Evolutionary conservation across 805 yeast genomes (phyloP).

Genomic region (Candida caryicola): DNA sequence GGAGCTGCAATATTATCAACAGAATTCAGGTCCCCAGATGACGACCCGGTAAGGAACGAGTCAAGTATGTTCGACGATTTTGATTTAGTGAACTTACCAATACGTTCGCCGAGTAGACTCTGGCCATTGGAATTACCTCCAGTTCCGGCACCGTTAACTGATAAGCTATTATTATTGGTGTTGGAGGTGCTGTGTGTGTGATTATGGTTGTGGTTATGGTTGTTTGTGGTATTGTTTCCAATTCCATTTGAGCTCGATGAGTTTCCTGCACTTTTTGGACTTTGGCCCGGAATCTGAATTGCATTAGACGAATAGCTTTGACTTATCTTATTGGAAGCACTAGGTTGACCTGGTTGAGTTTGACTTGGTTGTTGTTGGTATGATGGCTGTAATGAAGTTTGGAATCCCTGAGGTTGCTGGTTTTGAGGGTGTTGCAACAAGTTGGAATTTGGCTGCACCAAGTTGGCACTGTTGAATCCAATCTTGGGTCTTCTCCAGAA

Average conservation of each 20-base stretch:
- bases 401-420: constrained; percentile 7
- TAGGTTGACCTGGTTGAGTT: neutral
- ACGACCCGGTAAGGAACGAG: constrained; percentile 22
- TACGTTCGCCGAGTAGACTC: constrained; percentile 9
- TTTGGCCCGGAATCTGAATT: constrained; percentile 9
- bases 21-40: constrained; percentile 5
- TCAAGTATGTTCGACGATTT: constrained; percentile 48
- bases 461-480: constrained; percentile 17
- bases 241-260: constrained; percentile 6
- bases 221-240: constrained; percentile 13
- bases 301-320: constrained; percentile 3
- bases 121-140: neutral
- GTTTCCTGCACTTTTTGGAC: neutral
- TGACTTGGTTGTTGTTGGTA: too few relatives aligned
- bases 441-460: constrained; percentile 3
- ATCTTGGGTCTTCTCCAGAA: constrained; percentile 46
- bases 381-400: neutral
- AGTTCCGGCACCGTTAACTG: neutral
- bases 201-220: constrained; percentile 6
- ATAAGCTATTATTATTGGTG: neutral
- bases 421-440: constrained; percentile 5
- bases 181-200: neutral
- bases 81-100: constrained; percentile 34
- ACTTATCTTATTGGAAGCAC: neutral
- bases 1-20: constrained; percentile 18